Evolutionary conservation across 169 alveolate genomes (phyloP).

Genomic region (Eimeria sp.): DNA sequence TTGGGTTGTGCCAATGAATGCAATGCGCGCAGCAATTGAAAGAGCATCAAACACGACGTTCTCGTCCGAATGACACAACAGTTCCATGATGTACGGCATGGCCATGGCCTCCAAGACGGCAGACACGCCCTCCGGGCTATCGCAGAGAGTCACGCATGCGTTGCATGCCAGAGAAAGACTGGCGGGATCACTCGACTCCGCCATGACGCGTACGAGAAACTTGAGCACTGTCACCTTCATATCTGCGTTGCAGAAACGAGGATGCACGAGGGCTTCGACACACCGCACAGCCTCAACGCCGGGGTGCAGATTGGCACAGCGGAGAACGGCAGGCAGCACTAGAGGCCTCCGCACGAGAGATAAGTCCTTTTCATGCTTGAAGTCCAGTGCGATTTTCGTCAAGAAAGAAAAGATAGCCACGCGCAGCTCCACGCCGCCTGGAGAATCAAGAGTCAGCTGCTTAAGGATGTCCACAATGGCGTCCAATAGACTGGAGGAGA

Average conservation of each 20-base stretch:
- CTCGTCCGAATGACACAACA: slow-evolving; percentile 78
- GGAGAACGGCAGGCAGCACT: slow-evolving; percentile 79
- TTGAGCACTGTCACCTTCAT: slow-evolving; percentile 74
- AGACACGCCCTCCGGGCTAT: slow-evolving; percentile 79
- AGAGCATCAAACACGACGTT: slow-evolving; percentile 91
- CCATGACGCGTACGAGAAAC: slow-evolving; percentile 72
- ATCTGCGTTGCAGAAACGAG: slow-evolving; percentile 66
- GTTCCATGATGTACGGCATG: slow-evolving; percentile 75
- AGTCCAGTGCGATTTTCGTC: slow-evolving; percentile 79
- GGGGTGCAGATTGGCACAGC: slow-evolving; percentile 64
- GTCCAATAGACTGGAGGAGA: slow-evolving; percentile 62
- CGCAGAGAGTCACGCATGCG: slow-evolving; percentile 83
- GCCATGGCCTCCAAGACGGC: slow-evolving; percentile 76
- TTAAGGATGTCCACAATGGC: slow-evolving; percentile 71
- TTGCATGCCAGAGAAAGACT: slow-evolving; percentile 77
- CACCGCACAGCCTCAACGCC: slow-evolving; percentile 78
- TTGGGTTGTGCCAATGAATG: slow-evolving; percentile 90
- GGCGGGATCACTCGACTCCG: slow-evolving; percentile 68
- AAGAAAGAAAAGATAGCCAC: slow-evolving; percentile 74
- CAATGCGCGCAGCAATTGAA: slow-evolving; percentile 92
- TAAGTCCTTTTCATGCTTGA: slow-evolving; percentile 67
- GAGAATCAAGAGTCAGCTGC: slow-evolving; percentile 48
- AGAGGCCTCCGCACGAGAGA: slow-evolving; percentile 74
- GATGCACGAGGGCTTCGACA: slow-evolving; percentile 77
- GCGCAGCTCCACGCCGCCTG: slow-evolving; percentile 82